A percentile compares a stretch with the other conserved stretches of the same genome.
phyloP scores from a whole-genome alignment of 441 rosid species.

The Adansonia madagascariensis region DNA sequence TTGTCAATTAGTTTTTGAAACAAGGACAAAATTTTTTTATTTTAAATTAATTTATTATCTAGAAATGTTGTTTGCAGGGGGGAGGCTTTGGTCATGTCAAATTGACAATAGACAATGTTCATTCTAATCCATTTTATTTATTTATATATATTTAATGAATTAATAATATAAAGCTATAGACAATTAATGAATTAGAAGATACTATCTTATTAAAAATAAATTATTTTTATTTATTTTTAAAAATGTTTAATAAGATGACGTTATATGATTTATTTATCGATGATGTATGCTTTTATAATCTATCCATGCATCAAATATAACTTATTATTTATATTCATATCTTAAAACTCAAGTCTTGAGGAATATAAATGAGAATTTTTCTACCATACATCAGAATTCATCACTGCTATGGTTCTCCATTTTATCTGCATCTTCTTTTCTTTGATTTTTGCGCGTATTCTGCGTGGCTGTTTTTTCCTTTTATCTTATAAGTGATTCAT shows the following conservation, averaged over 20 bases:
- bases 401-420: constrained; percentile 19
- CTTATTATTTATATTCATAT: too few species aligned
- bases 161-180: too few species aligned
- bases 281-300: too few species aligned
- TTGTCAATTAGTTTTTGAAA: not conserved
- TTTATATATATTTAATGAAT: not conserved
- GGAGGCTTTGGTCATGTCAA: constrained; percentile 40
- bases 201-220: too few species aligned
- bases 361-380: constrained; percentile 47
- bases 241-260: too few species aligned
- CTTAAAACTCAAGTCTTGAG: not conserved
- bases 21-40: constrained; percentile 30
- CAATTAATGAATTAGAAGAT: too few species aligned
- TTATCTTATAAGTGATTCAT: not conserved
- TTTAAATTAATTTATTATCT: constrained; percentile 23
- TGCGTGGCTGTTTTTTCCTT: constrained; percentile 14
- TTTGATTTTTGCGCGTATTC: constrained; percentile 12
- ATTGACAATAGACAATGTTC: constrained; percentile 37
- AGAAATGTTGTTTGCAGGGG: not conserved
- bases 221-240: too few species aligned
- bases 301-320: too few species aligned
- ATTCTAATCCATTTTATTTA: constrained; percentile 53
- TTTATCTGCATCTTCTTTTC: constrained; percentile 38
- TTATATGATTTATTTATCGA: too few species aligned
- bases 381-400: constrained; percentile 35